A percentile compares a stretch with the other conserved stretches of the same genome.
Evolutionary conservation across 2,329 filamentous ascomycete species (phyloP).

Genomic region (Graphilbum ipis-grandicollis): DNA sequence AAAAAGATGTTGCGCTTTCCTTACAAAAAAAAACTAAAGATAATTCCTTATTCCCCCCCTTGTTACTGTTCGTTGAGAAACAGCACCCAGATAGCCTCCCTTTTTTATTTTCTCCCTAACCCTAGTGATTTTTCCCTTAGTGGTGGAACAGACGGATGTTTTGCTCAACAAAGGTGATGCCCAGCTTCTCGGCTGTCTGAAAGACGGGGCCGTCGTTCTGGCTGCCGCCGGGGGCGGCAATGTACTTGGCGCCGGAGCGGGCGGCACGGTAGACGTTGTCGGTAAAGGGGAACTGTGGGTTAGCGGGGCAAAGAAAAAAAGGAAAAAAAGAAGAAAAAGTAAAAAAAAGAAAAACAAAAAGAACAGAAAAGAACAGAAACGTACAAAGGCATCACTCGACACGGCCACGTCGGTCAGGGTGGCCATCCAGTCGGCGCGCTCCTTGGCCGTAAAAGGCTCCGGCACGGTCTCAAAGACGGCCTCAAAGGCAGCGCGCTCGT

Average conservation of each 20-base stretch:
- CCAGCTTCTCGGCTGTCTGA: constrained; percentile 77
- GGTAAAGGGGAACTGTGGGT: constrained; percentile 74
- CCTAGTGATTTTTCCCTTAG: constrained; percentile 25
- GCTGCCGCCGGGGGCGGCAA: constrained; percentile 81
- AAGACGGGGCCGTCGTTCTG: constrained; percentile 73
- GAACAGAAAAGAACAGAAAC: constrained; percentile 19
- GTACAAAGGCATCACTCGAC: constrained; percentile 88
- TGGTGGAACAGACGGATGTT: constrained; percentile 89
- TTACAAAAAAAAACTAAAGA: too few relatives aligned
- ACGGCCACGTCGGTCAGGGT: constrained; percentile 71
- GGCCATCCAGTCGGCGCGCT: constrained; percentile 71
- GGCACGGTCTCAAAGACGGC: constrained; percentile 82
- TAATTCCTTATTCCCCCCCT: too few relatives aligned
- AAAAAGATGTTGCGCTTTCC: too few relatives aligned
- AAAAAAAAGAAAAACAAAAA: constrained; percentile 70
- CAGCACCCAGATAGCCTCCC: too few relatives aligned
- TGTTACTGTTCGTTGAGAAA: too few relatives aligned
- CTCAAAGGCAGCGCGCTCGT: constrained; percentile 78
- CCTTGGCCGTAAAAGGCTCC: constrained; percentile 60
- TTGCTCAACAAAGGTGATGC: constrained; percentile 92
- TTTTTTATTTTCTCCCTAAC: too few relatives aligned
- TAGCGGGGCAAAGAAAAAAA: background rate
- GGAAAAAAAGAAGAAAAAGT: background rate
- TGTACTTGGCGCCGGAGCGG: constrained; percentile 84
- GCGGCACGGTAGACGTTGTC: constrained; percentile 92